Base-by-base conservation (phyloP, 1,139 yeast genomes). In the Magnusiomyces clavatus region DNA sequence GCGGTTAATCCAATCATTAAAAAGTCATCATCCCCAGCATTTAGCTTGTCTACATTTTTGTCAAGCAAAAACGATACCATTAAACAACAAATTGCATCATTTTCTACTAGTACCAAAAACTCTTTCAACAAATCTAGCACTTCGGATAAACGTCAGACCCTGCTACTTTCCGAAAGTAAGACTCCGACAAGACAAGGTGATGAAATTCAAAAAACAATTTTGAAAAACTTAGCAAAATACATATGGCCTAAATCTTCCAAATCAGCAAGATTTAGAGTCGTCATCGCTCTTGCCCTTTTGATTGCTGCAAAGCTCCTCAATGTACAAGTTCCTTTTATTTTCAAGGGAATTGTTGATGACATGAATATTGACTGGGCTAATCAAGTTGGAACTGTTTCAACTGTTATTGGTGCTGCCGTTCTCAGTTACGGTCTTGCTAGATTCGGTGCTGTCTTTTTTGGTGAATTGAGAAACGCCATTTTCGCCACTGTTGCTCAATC, bases 401-500 rank as follows among this genome's bases (percentile, higher is more conserved):
- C 70, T 1, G 77, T 82, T 0, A 78, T 86, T 40, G 90, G 87
- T 2, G 77, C 90, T 2, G 76, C 90, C 52, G 81, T 92, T 36
- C 62, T 92, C 29, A 95, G 96, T 0, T 90, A 92, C 65, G 99
- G 99, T 49, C 82, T 87, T 16, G 95, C 97, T 1, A 73, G 98
- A 56, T 89, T 94, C 65, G 97, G 97, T 19, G 86, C 98, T 2
- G 95, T 90, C 1, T 69, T 92, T 14, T 87, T 92, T 69, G 98
- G 97, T 34, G 98, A 92, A 67, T 73, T 92, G 58, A 74, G 97
- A 61, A 92, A 92, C 66, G 98, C 98, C 1, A 82, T 92, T 10
- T 92, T 92, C 72, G 97, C 98, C 0, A 80, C 86, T 43, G 98
- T 94, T 24, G 95, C 97, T 4, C 99, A 92, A 67, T 81, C 83